Evolutionary conservation across 306 rosid species (phyloP), one percentile per base, ranked within the genome.

Genomic region (Cucurbita argyrosperma): DNA sequence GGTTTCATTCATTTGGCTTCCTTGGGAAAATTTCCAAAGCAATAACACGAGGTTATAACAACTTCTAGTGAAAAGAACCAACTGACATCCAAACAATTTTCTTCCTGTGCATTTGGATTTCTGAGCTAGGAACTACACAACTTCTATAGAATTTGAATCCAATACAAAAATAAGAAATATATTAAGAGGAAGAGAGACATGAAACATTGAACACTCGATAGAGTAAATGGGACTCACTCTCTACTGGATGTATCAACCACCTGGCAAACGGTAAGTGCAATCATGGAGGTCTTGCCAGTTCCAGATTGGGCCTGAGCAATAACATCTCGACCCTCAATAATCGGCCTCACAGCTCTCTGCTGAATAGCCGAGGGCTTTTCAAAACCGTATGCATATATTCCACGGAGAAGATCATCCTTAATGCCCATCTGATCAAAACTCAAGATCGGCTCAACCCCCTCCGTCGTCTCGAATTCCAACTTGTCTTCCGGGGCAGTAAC

Each of bases 241-340:
- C 96, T 81, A 43, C 77, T 79, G 13, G 96, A 62, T 26, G 96
- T 91, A 23, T 95, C 99, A 15, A 89, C 92, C 63, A 83, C 80
- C 77, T 95, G 99, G 78, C 99, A 95, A 69, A 91, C 99, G 14
- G 97, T 87, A 50, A 95, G 92, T 5, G 91, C 99, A 52, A 95
- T 95, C 99, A 95, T 95, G 74, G 99, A 95, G 43, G 96, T 89
- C 79, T 95, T 95, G 4, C 99, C 97, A 16, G 99, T 95, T 37
- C 99, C 99, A 56, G 99, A 95, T 78, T 95, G 99, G 7, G 99
- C 99, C 87, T 95, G 97, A 15, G 99, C 99, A 3, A 95, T 91
- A 68, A 95, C 99, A 61, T 95, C 99, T 18, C 97, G 97, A 2
- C 99, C 99, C 60, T 83, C 91, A 10, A 95, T 88, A 58, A 95